Conservation (phyloP, 1,139 yeast species). For the Nakaseomyces uthaithaninus region DNA sequence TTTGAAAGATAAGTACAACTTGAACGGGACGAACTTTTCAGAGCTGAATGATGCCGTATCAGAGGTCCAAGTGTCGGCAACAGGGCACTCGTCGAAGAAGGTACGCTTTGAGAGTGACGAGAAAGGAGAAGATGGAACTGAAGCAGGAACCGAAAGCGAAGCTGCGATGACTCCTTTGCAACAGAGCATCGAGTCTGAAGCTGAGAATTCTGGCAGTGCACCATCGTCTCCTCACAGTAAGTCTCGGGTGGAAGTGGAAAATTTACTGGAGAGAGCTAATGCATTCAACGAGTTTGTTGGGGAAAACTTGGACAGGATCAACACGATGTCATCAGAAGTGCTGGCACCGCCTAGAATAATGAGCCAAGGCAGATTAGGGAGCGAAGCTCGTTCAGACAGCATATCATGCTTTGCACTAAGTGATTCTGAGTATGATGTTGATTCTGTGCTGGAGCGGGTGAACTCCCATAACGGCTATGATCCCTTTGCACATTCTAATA, state of each 20-base stretch:
- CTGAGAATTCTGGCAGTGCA: not conserved
- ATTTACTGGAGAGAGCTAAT: not conserved
- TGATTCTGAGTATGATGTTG: constrained; percentile 12
- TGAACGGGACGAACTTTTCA: constrained; percentile 5
- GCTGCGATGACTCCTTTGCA: no score
- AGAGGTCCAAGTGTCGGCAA: not conserved
- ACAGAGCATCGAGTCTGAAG: not conserved
- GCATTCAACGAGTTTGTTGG: constrained; percentile 4
- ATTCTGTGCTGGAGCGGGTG: not conserved
- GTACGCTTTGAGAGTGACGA: constrained; percentile 4
- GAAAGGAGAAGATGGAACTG: not conserved
- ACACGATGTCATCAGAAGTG: not conserved
- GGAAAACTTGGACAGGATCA: not conserved
- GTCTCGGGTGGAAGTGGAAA: not conserved
- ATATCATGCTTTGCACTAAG: constrained; percentile 29
- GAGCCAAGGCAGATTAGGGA: constrained; percentile 6
- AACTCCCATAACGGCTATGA: not conserved
- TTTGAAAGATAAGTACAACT: not conserved
- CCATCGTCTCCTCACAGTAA: not conserved
- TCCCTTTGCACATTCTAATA: constrained; percentile 5
- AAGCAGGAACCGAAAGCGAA: no score
- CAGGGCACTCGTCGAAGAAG: constrained; percentile 1
- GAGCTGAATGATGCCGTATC: not conserved
- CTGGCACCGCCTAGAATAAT: constrained; percentile 1
- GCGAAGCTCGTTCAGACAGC: constrained; percentile 18